These are phyloP conservation scores for Crepidotus variabilis DNA, from an alignment of 768 basidiomycete genomes.

Conservation along the genomic window DNA sequence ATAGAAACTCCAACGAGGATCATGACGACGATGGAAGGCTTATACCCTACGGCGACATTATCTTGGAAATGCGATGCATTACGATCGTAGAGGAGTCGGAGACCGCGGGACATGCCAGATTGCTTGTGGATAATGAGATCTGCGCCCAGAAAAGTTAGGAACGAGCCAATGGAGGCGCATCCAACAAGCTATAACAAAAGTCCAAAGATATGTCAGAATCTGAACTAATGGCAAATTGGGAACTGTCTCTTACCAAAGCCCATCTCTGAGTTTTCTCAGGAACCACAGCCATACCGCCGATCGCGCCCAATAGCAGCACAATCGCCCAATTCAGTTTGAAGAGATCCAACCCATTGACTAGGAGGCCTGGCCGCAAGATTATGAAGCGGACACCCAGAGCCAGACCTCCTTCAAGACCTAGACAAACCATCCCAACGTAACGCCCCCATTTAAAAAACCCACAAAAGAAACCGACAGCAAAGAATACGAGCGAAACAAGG, in stretches of 20 bases:
- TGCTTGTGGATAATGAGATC: slow-evolving; percentile 58
- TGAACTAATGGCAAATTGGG: background rate
- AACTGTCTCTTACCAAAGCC: slow-evolving; percentile 43
- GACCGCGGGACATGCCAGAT: slow-evolving; percentile 57
- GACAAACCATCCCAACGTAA: slow-evolving; percentile 37
- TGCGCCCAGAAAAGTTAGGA: slow-evolving; percentile 50
- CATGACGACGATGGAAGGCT: slow-evolving; percentile 45
- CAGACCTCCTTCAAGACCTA: slow-evolving; percentile 53
- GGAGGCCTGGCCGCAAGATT: slow-evolving; percentile 45
- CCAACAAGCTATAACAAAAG: slow-evolving; percentile 32
- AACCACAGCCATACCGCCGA: slow-evolving; percentile 38
- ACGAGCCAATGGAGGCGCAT: slow-evolving; percentile 60
- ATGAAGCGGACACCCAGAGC: slow-evolving; percentile 53
- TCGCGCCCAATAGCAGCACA: slow-evolving; percentile 38
- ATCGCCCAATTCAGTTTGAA: slow-evolving; percentile 53
- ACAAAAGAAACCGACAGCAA: slow-evolving; percentile 45
- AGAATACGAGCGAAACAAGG: slow-evolving; percentile 44
- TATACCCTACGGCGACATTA: slow-evolving; percentile 43
- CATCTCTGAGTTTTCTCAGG: slow-evolving; percentile 36
- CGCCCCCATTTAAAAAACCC: slow-evolving; percentile 53
- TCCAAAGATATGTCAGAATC: background rate
- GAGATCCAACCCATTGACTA: slow-evolving; percentile 28
- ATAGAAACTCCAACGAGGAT: slow-evolving; percentile 52
- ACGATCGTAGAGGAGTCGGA: slow-evolving; percentile 60
- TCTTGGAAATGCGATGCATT: slow-evolving; percentile 57